These are phyloP conservation scores for Emericellopsis atlantica DNA, from an alignment of 2,329 filamentous ascomycete genomes.

Conservation along the genomic window DNA sequence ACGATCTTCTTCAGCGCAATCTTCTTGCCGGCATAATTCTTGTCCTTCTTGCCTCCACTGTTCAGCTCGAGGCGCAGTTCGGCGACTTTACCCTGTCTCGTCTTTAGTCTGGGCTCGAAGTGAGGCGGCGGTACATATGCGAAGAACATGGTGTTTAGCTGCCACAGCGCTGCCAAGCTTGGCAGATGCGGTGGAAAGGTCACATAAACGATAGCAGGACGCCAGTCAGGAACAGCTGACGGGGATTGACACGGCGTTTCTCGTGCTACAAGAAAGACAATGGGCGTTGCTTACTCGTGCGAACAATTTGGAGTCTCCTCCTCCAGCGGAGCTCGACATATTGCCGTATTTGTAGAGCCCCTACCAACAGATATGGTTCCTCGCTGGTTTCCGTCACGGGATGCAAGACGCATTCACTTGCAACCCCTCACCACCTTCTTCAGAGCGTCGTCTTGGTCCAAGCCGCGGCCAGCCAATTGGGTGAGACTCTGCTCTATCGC, in stretches of 20 bases:
- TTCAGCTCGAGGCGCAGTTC: conserved; percentile 92
- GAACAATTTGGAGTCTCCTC: conserved; percentile 98
- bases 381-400: conserved; percentile 1
- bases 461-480: conserved; percentile 3
- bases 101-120: conserved; percentile 37
- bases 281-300: conserved; percentile 59
- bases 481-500: background rate
- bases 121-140: conserved; percentile 35
- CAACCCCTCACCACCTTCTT: conserved; percentile 2
- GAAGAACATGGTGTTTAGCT: conserved; percentile 30
- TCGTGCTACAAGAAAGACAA: background rate
- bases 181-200: background rate
- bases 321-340: conserved; percentile 45
- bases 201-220: background rate
- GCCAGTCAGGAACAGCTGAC: background rate
- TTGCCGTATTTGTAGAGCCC: conserved; percentile 11
- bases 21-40: conserved; percentile 90
- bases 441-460: background rate
- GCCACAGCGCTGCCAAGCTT: background rate
- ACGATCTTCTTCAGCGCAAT: conserved; percentile 99
- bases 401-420: conserved; percentile 1
- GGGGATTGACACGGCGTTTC: conserved; percentile 6
- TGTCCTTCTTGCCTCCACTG: conserved; percentile 93
- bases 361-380: background rate
- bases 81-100: conserved; percentile 89